Evolutionary conservation across 2,329 filamentous ascomycete genomes (phyloP), one percentile per base, ranked within the genome.

Genomic region (Zymoseptoria crescenta): DNA sequence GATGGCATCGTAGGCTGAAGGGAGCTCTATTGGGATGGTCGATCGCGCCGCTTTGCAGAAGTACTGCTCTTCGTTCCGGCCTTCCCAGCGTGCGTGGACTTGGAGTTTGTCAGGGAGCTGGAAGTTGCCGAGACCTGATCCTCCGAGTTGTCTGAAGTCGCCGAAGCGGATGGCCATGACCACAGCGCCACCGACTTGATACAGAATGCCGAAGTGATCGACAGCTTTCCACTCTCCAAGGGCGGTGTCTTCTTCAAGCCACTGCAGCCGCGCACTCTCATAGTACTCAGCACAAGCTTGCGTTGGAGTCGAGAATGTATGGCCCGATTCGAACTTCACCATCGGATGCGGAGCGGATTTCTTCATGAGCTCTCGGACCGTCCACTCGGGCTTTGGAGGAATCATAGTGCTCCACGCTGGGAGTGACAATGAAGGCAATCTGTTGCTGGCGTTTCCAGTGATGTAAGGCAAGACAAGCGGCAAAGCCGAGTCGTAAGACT

Each of bases 121-220:
- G 29, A 62, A 64, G 13, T 57, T 84, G 0, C 82, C 82, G 69
- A 81, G 85, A 49, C 73, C 76, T 65, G 54, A 30, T 4, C 61
- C 63, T n/a, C 59, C 57, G 16, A 63, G 53, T 28, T 54, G 57
- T 13, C 52, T 48, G 49, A 59, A 60, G 1, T 50, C 21, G 29
- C 45, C 35, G 56, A 64, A 66, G 7, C 21, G 54, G 7, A 66
- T 57, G 8, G 60, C 64, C 57, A 66, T 50, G 4, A 60, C 59
- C 13, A 63, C 51, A 10, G 56, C 27, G 19, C 49, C 41, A 10
- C 64, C 64, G 8, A 66, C 52, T 19, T 58, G 29, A 27, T 60
- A 61, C 16, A 62, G 56, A 16, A 54, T 49, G 1, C 55, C 62
- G 28, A 55, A 50, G 48, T 65, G 64, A 8, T 52, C 21, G 19